phyloP scores from a whole-genome alignment of 2,329 filamentous ascomycete genomes.

The Diaporthe citrichinensis region DNA sequence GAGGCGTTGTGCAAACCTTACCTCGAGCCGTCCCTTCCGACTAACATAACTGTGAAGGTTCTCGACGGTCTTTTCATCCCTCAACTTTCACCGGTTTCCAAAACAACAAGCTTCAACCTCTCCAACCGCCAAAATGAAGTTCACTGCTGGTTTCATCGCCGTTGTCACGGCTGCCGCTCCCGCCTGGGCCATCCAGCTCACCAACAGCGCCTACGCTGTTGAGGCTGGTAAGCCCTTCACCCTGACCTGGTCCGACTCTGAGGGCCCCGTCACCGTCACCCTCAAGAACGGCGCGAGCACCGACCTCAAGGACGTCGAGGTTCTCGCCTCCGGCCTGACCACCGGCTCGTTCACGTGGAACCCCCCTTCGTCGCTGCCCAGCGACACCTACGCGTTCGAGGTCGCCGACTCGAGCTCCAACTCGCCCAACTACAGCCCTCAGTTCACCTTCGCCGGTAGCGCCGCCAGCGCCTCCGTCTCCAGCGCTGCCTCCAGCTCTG shows the following conservation, averaged over 20 bases:
- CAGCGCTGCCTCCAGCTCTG: constrained; percentile 40
- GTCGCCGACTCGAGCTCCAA: constrained; percentile 54
- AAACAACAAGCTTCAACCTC: constrained; percentile 31
- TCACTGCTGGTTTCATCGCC: constrained; percentile 53
- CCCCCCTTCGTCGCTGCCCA: constrained; percentile 52
- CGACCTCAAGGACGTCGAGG: constrained; percentile 53
- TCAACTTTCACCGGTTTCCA: constrained; percentile 35
- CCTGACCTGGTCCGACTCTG: constrained; percentile 58
- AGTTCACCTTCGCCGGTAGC: constrained; percentile 54
- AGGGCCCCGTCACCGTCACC: constrained; percentile 58
- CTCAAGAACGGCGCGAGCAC: constrained; percentile 55
- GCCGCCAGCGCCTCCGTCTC: constrained; percentile 44
- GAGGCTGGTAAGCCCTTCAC: constrained; percentile 57
- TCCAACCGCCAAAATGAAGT: constrained; percentile 57
- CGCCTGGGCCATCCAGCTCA: constrained; percentile 49
- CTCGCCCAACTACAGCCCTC: constrained; percentile 60
- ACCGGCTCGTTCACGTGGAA: constrained; percentile 56
- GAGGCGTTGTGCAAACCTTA: constrained; percentile 5
- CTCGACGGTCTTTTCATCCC: constrained; percentile 13
- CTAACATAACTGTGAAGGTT: constrained; percentile 1
- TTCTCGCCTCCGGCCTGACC: constrained; percentile 50
- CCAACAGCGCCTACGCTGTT: constrained; percentile 51
- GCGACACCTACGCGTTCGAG: constrained; percentile 61
- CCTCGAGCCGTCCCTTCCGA: not conserved
- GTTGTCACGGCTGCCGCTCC: constrained; percentile 52